Conservation (phyloP, 306 rosid species). For the Purshia tridentata region DNA sequence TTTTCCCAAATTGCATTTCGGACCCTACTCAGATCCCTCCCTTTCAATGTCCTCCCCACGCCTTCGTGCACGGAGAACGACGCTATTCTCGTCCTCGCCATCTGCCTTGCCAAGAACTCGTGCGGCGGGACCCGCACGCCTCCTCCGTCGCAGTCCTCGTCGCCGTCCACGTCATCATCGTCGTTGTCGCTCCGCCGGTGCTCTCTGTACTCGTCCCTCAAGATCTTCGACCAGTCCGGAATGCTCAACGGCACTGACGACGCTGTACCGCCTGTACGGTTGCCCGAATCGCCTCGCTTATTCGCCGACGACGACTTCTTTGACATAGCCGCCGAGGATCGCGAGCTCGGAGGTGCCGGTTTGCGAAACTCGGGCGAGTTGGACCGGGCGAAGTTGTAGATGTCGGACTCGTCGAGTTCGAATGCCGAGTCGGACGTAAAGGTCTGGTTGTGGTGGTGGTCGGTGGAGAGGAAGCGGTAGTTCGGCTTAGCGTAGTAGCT, state of each 20-base stretch:
- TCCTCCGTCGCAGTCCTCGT: constrained; percentile 25
- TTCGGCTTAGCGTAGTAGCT: constrained; percentile 40
- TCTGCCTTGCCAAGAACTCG: constrained; percentile 73
- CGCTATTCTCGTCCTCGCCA: constrained; percentile 67
- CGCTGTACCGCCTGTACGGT: constrained; percentile 37
- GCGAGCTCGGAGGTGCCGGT: constrained; percentile 24
- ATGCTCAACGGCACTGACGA: constrained; percentile 69
- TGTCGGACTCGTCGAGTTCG: constrained; percentile 77
- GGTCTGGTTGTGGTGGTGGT: constrained; percentile 30
- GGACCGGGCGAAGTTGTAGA: constrained; percentile 50
- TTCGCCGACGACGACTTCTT: constrained; percentile 18
- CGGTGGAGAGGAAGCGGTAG: constrained; percentile 54
- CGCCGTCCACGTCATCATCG: constrained; percentile 29
- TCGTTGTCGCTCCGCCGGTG: constrained; percentile 34
- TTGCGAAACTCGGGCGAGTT: constrained; percentile 65
- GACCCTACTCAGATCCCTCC: constrained; percentile 87
- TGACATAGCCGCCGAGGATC: constrained; percentile 14
- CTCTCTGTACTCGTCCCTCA: constrained; percentile 61
- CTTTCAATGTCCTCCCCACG: constrained; percentile 80
- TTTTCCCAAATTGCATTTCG: constrained; percentile 87
- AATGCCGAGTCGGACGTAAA: constrained; percentile 47
- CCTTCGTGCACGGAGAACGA: constrained; percentile 93
- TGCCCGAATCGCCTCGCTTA: constrained; percentile 11
- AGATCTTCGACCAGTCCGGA: constrained; percentile 90
- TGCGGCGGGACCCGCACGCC: constrained; percentile 71